Evolutionary conservation across 2,329 filamentous ascomycete genomes (phyloP).

Genomic region (Botrytis deweyae): DNA sequence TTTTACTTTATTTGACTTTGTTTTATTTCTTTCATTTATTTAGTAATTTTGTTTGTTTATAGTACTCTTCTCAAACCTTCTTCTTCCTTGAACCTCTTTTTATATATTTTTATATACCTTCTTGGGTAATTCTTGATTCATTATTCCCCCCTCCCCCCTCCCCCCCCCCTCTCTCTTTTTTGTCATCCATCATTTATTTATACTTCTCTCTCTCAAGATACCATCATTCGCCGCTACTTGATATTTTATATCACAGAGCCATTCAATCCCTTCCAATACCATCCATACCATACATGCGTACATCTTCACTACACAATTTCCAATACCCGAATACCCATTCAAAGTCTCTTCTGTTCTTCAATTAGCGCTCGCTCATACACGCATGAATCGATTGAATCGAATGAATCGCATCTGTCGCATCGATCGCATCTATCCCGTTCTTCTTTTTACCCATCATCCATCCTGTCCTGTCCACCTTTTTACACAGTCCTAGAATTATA

Average conservation of each 20-base stretch:
- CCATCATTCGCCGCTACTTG: background rate
- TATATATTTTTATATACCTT: conserved; percentile 4
- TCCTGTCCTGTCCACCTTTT: background rate
- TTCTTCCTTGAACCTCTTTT: background rate
- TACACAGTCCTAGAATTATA: background rate
- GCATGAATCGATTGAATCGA: background rate
- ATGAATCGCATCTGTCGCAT: background rate
- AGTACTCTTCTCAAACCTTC: background rate
- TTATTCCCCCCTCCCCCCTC: background rate
- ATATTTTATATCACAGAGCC: background rate
- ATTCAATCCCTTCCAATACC: background rate
- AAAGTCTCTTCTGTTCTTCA: background rate
- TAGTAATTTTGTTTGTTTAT: background rate
- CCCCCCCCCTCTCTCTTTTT: background rate
- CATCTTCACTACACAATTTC: background rate
- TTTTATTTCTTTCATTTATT: conserved; percentile 6
- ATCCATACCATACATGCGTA: background rate
- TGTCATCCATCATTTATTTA: background rate
- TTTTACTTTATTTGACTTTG: conserved; percentile 13
- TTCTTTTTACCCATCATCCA: background rate
- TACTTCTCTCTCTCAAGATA: background rate
- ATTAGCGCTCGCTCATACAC: background rate
- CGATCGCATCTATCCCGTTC: conserved; percentile 2
- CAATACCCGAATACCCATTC: background rate
- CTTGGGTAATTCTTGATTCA: conserved; percentile 3